A percentile compares a stretch with the other conserved stretches of the same genome.
Conservation (phyloP, 208 protist species). For the Trypanosomatidae sp. region DNA sequence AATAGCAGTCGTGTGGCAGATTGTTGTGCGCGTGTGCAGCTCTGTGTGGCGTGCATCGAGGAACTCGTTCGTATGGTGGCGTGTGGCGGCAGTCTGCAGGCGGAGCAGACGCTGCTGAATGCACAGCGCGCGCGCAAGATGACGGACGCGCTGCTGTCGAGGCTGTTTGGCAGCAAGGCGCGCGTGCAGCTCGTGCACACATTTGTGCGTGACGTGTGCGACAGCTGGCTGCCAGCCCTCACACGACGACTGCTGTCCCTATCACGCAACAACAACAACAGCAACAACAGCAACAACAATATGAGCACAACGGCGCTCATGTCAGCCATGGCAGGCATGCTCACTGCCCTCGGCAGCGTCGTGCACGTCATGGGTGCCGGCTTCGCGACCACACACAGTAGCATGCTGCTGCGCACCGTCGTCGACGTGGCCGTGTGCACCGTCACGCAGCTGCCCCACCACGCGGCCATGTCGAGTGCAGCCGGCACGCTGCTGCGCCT, state of each 20-base stretch:
- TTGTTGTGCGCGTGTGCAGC: constrained; percentile 12
- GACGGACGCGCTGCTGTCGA: constrained; percentile 53
- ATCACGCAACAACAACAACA: neutral
- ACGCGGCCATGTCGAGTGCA: constrained; percentile 10
- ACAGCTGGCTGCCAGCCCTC: constrained; percentile 26
- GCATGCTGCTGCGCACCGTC: constrained; percentile 28
- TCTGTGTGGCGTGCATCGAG: constrained; percentile 54
- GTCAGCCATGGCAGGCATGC: constrained; percentile 10
- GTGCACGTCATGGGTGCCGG: constrained; percentile 56
- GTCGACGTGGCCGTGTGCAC: constrained; percentile 32
- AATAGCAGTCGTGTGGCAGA: constrained; percentile 5
- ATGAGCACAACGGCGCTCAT: constrained; percentile 2
- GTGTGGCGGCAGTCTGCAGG: constrained; percentile 73
- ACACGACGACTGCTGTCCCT: constrained; percentile 4
- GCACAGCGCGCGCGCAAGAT: constrained; percentile 50
- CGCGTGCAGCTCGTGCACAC: constrained; percentile 48
- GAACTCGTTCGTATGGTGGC: constrained; percentile 75
- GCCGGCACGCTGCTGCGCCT: constrained; percentile 24
- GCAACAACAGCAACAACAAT: neutral
- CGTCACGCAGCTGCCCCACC: constrained; percentile 27
- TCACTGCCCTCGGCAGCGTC: constrained; percentile 37
- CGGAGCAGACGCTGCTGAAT: constrained; percentile 79
- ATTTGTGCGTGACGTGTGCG: constrained; percentile 28
- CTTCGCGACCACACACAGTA: constrained; percentile 39
- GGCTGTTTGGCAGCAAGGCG: constrained; percentile 70